Evolutionary conservation across 495 filamentous ascomycete species (phyloP).

Genomic region (Neurospora cerealis): DNA sequence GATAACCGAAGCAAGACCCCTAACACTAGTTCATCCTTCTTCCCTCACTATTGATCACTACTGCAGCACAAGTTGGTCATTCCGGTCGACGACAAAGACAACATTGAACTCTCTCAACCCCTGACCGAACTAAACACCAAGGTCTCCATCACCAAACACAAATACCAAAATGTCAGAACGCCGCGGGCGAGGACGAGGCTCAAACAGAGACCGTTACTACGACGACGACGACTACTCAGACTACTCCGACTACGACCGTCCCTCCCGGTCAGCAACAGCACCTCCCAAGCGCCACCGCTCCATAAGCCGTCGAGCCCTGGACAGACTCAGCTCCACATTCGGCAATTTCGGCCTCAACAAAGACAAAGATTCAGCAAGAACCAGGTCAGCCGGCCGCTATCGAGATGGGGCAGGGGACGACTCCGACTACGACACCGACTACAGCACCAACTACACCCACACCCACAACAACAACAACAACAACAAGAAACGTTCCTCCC

Average conservation of each 20-base stretch:
- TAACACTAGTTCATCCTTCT: neutral
- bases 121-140: neutral
- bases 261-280: neutral
- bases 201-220: slow-evolving; percentile 2
- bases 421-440: neutral
- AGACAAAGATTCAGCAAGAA: neutral
- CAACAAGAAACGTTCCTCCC: neutral
- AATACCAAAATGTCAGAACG: neutral
- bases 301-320: slow-evolving; percentile 12
- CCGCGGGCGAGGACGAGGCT: slow-evolving; percentile 4
- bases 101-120: neutral
- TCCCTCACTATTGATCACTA: neutral
- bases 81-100: neutral
- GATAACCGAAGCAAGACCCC: neutral
- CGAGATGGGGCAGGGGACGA: neutral
- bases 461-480: neutral
- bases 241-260: slow-evolving; percentile 6
- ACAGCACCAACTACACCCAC: neutral
- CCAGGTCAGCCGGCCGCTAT: neutral
- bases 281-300: slow-evolving; percentile 14
- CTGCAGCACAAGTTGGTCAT: neutral
- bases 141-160: neutral
- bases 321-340: slow-evolving; percentile 15
- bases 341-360: slow-evolving; percentile 6
- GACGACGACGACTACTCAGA: slow-evolving; percentile 8